A percentile compares a stretch with the other conserved stretches of the same genome.
These are phyloP conservation scores for Aphanocladium album DNA, from an alignment of 2,329 filamentous ascomycete genomes.

Conservation along the genomic window DNA sequence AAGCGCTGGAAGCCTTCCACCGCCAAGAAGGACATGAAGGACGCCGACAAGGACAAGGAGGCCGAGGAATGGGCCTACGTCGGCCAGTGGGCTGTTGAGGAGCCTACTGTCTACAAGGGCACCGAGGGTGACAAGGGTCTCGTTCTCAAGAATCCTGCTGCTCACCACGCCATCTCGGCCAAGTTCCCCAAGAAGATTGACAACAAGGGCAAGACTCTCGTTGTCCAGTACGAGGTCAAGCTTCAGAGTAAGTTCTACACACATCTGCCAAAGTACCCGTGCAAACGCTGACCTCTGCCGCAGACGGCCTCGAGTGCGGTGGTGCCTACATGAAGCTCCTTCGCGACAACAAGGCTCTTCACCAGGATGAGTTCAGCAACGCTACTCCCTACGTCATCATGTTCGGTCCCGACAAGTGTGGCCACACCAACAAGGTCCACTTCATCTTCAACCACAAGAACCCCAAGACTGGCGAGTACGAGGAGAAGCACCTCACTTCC, in stretches of 20 bases:
- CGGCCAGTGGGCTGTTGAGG: constrained; percentile 94
- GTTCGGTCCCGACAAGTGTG: constrained; percentile 99
- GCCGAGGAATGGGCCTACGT: constrained; percentile 93
- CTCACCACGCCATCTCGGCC: constrained; percentile 98
- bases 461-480: constrained; percentile 98
- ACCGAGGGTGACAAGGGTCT: constrained; percentile 95
- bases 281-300: constrained; percentile 6
- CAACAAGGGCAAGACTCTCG: constrained; percentile 94
- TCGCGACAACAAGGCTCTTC: constrained; percentile 93
- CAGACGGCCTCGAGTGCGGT: constrained; percentile 93
- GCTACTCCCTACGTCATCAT: constrained; percentile 97
- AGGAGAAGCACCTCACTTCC: constrained; percentile 95
- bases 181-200: constrained; percentile 96
- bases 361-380: constrained; percentile 97
- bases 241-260: constrained; percentile 71
- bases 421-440: constrained; percentile 94
- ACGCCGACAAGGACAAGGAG: constrained; percentile 71
- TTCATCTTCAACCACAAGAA: constrained; percentile 99
- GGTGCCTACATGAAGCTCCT: constrained; percentile 99
- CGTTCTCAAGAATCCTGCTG: constrained; percentile 95
- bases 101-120: constrained; percentile 83
- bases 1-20: constrained; percentile 88
- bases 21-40: constrained; percentile 84
- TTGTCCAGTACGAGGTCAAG: constrained; percentile 99
- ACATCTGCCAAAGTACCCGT: neutral